phyloP scores from a whole-genome alignment of 2,329 filamentous ascomycete genomes.

The Venturia aucupariae region DNA sequence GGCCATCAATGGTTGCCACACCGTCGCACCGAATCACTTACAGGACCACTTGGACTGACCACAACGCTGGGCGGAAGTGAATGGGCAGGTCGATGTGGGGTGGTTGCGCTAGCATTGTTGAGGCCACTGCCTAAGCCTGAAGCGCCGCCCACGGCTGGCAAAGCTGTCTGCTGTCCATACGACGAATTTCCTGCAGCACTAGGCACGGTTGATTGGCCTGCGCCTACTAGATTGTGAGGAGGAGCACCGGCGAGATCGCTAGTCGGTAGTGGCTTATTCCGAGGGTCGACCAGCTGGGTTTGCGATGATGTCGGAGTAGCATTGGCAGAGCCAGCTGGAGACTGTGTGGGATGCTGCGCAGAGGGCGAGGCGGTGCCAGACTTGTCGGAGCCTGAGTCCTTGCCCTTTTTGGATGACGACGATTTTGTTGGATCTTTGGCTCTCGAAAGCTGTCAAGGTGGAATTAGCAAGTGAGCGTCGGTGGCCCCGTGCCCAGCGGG shows the following conservation, averaged over 20 bases:
- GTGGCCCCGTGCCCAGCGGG: background rate
- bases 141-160: constrained; percentile 2
- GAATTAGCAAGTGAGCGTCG: constrained; percentile 20
- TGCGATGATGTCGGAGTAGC: constrained; percentile 82
- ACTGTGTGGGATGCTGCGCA: constrained; percentile 42
- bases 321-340: constrained; percentile 51
- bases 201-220: constrained; percentile 22
- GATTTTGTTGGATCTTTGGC: constrained; percentile 80
- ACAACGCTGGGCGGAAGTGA: constrained; percentile 76
- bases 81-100: constrained; percentile 53
- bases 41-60: constrained; percentile 88
- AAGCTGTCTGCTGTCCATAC: constrained; percentile 23
- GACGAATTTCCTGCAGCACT: constrained; percentile 23
- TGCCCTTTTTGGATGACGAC: constrained; percentile 48
- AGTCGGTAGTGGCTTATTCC: constrained; percentile 66
- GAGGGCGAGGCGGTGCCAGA: constrained; percentile 73
- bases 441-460: constrained; percentile 78
- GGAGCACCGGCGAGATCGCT: constrained; percentile 24
- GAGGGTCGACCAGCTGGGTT: constrained; percentile 73
- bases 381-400: constrained; percentile 22
- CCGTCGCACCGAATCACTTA: constrained; percentile 40
- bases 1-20: background rate
- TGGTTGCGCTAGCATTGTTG: constrained; percentile 33
- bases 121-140: background rate
- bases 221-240: constrained; percentile 22